Conservation (phyloP, 305 asterid genomes). For the Solanum hybrid region DNA sequence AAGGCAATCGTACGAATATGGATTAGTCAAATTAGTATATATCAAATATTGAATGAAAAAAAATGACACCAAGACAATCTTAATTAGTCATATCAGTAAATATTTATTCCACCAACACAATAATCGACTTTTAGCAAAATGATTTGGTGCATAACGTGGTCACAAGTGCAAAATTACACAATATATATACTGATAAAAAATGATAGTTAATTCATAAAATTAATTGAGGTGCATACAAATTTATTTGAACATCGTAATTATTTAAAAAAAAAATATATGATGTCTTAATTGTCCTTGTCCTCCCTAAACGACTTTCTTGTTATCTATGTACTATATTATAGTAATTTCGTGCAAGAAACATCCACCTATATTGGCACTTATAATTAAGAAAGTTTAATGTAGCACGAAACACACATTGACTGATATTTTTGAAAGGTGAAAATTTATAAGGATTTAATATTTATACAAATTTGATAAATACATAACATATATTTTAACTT, state of each 20-base stretch:
- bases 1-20: background rate
- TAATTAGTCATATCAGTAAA: too few relatives aligned
- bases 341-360: background rate
- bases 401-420: fast-evolving
- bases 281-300: background rate
- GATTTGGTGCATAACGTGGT: background rate
- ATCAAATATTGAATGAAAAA: background rate
- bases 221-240: too few relatives aligned
- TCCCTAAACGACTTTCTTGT: background rate
- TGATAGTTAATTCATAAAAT: too few relatives aligned
- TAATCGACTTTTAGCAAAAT: too few relatives aligned
- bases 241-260: too few relatives aligned
- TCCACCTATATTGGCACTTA: background rate
- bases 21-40: background rate
- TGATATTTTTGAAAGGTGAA: too few relatives aligned
- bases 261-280: background rate
- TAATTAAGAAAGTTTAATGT: background rate
- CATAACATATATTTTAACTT: background rate
- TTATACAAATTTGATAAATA: background rate
- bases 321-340: background rate
- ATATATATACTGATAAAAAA: background rate
- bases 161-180: background rate
- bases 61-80: background rate
- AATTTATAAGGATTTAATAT: fast-evolving
- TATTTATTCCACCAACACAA: background rate